Evolutionary conservation across 805 yeast genomes (phyloP).

Genomic region (Saccharomyces paradoxus): DNA sequence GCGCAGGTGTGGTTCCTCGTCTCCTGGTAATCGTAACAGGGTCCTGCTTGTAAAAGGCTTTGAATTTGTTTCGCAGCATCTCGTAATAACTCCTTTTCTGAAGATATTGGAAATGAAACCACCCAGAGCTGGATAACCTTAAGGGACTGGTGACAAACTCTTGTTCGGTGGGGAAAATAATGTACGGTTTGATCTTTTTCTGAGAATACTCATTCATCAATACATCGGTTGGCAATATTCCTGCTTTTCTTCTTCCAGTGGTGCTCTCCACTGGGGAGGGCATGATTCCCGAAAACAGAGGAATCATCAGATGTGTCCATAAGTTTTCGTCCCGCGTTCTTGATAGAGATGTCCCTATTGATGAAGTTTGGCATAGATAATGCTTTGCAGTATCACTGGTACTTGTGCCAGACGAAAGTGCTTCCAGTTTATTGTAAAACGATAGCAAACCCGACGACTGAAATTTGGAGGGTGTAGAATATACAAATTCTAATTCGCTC

Average conservation of each 20-base stretch:
- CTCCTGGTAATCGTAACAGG: not conserved
- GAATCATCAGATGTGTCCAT: conserved; percentile 23
- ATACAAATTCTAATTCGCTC: conserved; percentile 42
- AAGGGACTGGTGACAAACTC: conserved; percentile 17
- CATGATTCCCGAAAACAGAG: conserved; percentile 10
- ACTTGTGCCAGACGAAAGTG: not conserved
- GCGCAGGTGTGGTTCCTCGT: conserved; percentile 38
- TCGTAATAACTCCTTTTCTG: conserved; percentile 11
- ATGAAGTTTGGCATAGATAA: conserved; percentile 31
- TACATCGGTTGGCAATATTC: conserved; percentile 2
- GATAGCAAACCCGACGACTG: conserved; percentile 5
- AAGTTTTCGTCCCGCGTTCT: conserved; percentile 12
- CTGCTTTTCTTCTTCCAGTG: not conserved
- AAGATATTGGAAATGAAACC: conserved; percentile 24
- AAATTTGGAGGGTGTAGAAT: conserved; percentile 45
- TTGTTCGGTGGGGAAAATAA: conserved; percentile 23
- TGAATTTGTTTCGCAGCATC: conserved; percentile 11
- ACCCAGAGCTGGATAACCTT: conserved; percentile 20
- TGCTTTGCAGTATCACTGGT: conserved; percentile 8
- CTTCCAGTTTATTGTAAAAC: not conserved
- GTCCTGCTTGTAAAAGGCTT: conserved; percentile 21
- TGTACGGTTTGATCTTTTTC: conserved; percentile 12
- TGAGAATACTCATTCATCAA: conserved; percentile 1
- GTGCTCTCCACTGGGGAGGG: not conserved
- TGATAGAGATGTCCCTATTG: conserved; percentile 21